These are phyloP conservation scores for Ogataea populi-albae DNA, from an alignment of 805 yeast species.

Conservation along the genomic window DNA sequence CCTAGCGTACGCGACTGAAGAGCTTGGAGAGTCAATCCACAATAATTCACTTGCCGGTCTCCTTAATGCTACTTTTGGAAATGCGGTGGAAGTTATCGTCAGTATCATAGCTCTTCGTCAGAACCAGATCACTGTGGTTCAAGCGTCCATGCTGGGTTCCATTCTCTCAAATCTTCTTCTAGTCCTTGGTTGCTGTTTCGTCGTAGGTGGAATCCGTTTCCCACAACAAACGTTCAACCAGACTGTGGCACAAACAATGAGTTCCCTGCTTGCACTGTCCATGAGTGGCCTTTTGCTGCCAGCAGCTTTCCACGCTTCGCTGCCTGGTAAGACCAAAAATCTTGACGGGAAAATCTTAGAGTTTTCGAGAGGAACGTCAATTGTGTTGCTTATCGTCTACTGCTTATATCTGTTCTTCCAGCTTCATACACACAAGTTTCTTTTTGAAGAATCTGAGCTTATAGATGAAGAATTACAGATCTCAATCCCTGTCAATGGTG, in stretches of 20 bases:
- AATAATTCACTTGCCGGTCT: slow-evolving; percentile 94
- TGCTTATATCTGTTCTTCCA: slow-evolving; percentile 81
- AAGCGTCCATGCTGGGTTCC: slow-evolving; percentile 96
- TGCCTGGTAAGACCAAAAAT: slow-evolving; percentile 40
- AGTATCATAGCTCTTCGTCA: slow-evolving; percentile 83
- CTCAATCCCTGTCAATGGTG: not conserved
- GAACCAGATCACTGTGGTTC: slow-evolving; percentile 90
- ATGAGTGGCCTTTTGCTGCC: slow-evolving; percentile 88
- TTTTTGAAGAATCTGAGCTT: slow-evolving; percentile 58
- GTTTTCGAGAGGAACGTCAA: slow-evolving; percentile 81
- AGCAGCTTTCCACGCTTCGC: slow-evolving; percentile 89
- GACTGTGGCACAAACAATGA: slow-evolving; percentile 98
- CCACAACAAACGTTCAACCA: slow-evolving; percentile 87
- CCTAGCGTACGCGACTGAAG: slow-evolving; percentile 91
- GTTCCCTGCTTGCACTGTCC: slow-evolving; percentile 86
- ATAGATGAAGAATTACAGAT: slow-evolving; percentile 28
- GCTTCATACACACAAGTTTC: slow-evolving; percentile 74
- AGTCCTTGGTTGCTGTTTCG: slow-evolving; percentile 93
- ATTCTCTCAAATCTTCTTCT: slow-evolving; percentile 82
- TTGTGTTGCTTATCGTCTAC: slow-evolving; percentile 75
- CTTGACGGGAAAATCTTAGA: slow-evolving; percentile 50
- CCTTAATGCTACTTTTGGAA: slow-evolving; percentile 95
- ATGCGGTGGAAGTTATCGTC: slow-evolving; percentile 95
- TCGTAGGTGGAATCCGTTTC: slow-evolving; percentile 87
- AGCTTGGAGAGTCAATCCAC: slow-evolving; percentile 70